Evolutionary conservation across 2,329 filamentous ascomycete genomes (phyloP).

Genomic region (Lasiodiplodia sp.): DNA sequence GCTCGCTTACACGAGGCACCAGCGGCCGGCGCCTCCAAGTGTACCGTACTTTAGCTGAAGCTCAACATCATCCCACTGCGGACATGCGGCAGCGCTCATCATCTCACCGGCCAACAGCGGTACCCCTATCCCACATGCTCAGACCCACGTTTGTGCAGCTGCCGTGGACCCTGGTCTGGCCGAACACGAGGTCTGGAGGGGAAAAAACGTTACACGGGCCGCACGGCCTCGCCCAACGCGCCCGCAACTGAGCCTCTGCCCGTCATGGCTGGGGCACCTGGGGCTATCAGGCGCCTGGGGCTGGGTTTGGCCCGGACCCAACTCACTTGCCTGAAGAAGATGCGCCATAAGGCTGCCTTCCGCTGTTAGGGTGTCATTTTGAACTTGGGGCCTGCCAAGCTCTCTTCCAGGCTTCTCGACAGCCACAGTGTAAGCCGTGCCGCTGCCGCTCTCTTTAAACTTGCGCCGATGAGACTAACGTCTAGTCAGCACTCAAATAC

Average conservation of each 20-base stretch:
- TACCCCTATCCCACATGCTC: not conserved
- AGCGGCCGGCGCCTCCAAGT: not conserved
- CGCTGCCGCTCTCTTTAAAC: slow-evolving; percentile 1
- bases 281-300: not conserved
- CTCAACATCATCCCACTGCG: slow-evolving; percentile 21
- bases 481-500: slow-evolving; percentile 1
- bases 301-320: not conserved
- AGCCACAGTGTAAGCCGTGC: slow-evolving; percentile 18
- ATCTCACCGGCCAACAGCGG: slow-evolving; percentile 11
- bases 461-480: not conserved
- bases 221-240: not conserved
- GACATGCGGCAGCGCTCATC: slow-evolving; percentile 13
- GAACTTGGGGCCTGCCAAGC: not conserved
- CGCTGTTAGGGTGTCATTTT: not conserved
- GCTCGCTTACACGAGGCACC: slow-evolving; percentile 16
- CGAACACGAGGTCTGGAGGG: slow-evolving; percentile 15
- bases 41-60: not conserved
- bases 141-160: not conserved
- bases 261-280: not conserved
- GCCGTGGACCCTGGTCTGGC: slow-evolving; percentile 14
- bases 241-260: not conserved
- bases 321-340: not conserved
- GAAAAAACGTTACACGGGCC: slow-evolving; percentile 9
- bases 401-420: not conserved
- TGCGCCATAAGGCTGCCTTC: not conserved